Base-by-base conservation (phyloP, 176 grass and related monocot genomes). In the Dendrocalamus sinicus region DNA sequence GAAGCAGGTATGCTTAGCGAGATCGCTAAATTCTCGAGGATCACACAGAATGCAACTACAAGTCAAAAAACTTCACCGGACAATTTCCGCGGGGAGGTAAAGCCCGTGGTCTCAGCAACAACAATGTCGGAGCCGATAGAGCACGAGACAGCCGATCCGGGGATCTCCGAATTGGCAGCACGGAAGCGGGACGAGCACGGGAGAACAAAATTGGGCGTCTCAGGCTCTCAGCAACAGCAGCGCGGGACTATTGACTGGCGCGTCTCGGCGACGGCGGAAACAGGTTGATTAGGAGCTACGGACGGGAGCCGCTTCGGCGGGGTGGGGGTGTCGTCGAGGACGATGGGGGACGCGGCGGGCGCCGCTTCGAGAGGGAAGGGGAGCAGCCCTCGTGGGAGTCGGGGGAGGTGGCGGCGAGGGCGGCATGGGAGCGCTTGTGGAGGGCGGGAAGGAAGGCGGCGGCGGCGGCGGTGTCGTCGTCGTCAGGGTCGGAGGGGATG, bases 241-340 rank as follows among this genome's bases (percentile, higher is more conserved):
- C 70, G 54, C 17, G 14, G 72, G 45, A 17, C 63, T 63, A 43
- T 0, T 22, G 67, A 86, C 41, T 37, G 12, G 1, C 76, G 83
- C 7, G 67, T 82, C 70, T 90, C 88, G 24, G 62, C 82, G 22
- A 86, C 59, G 20, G 75, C 54, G 35, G 67, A 77, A 11, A 26
- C 62, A 35, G 84, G 68, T 72, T 47, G 60, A 4, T 35, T 14
- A 23, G 67, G 57, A 2, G 12, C 40, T 8, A 50, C 32, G 16
- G 65, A 47, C 26, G 30, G 46, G 47, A 13, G 82, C 22, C 72
- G 74, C 80, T 82, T 92, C 48, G 81, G 86, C 48, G 90, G 85
- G 5, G 93, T 80, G 2, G 88, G 83, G 60, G 81, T 88, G 83
- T 90, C 90, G 85, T 90, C 90, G 37, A 95, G 71, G 69, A 40